Evolutionary conservation across 2,329 filamentous ascomycete genomes (phyloP).

Genomic region (Pseudodiploospora longispora): DNA sequence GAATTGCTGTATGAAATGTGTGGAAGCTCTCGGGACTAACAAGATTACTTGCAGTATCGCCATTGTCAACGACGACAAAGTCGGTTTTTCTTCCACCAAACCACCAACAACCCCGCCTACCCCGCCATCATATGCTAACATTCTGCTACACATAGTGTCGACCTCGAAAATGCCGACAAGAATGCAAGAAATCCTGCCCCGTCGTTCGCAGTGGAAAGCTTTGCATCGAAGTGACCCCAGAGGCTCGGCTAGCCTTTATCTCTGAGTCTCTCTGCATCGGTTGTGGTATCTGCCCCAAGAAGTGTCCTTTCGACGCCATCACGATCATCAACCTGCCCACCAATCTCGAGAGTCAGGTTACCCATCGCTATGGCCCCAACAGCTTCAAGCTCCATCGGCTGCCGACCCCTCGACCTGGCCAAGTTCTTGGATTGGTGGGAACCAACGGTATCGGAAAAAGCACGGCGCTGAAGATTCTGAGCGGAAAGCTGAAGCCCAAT

Average conservation of each 20-base stretch:
- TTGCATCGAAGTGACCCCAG: conserved; percentile 84
- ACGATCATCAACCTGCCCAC: conserved; percentile 99
- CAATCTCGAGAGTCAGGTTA: conserved; percentile 96
- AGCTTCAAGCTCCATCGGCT: conserved; percentile 98
- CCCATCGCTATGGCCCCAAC: conserved; percentile 97
- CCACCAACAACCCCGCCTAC: conserved; percentile 11
- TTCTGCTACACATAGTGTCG: conserved; percentile 24
- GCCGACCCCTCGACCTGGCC: conserved; percentile 89
- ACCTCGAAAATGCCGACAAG: conserved; percentile 80
- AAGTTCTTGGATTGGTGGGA: conserved; percentile 92
- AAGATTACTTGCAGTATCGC: conserved; percentile 62
- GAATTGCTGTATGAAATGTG: neutral
- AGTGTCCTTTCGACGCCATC: conserved; percentile 97
- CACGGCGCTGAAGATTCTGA: conserved; percentile 98
- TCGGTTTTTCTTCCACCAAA: conserved; percentile 31
- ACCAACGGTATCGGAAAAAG: conserved; percentile 99
- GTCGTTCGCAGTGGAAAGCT: conserved; percentile 96
- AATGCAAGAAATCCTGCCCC: conserved; percentile 98
- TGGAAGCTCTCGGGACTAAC: no score
- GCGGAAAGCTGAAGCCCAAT: conserved; percentile 97
- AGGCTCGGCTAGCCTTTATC: conserved; percentile 95
- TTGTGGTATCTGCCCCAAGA: conserved; percentile 99
- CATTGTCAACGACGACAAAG: conserved; percentile 98
- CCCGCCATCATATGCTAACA: conserved; percentile 19
- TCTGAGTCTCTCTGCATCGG: conserved; percentile 94